Evolutionary conservation across 352 stramenopile genomes (phyloP).

Genomic region (Pythium grandisporangium): DNA sequence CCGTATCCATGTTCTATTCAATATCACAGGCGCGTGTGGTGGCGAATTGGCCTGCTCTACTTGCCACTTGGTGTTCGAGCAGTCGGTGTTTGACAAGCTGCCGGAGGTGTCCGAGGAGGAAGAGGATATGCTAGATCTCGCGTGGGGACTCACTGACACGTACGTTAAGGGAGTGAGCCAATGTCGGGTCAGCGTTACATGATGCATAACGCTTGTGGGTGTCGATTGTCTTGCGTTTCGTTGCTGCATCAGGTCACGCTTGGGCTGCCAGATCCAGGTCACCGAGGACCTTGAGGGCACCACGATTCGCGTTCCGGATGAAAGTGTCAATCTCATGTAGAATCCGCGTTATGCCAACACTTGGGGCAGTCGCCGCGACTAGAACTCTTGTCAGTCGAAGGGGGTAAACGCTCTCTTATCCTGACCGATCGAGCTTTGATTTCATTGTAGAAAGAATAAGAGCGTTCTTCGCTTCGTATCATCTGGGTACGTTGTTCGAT

Average conservation of each 20-base stretch:
- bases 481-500: too few relatives aligned
- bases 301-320: slow-evolving; percentile 82
- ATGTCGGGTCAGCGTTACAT: too few relatives aligned
- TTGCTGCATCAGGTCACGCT: slow-evolving; percentile 55
- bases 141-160: slow-evolving; percentile 91
- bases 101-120: slow-evolving; percentile 89
- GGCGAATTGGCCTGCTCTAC: slow-evolving; percentile 92
- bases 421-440: too few relatives aligned
- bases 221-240: too few relatives aligned
- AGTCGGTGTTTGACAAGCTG: slow-evolving; percentile 84
- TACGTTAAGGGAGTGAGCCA: too few relatives aligned
- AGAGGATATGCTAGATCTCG: slow-evolving; percentile 94
- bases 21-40: slow-evolving; percentile 84
- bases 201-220: too few relatives aligned
- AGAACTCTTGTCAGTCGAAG: not conserved
- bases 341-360: too few relatives aligned
- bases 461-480: slow-evolving; percentile 6
- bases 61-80: slow-evolving; percentile 89
- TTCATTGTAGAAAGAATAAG: too few relatives aligned
- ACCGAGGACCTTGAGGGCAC: slow-evolving; percentile 81
- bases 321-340: slow-evolving; percentile 87
- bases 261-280: slow-evolving; percentile 90
- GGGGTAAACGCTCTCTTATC: too few relatives aligned
- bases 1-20: too few relatives aligned
- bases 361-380: too few relatives aligned